phyloP scores from a whole-genome alignment of 495 filamentous ascomycete species.

The Aspergillus baeticus region DNA sequence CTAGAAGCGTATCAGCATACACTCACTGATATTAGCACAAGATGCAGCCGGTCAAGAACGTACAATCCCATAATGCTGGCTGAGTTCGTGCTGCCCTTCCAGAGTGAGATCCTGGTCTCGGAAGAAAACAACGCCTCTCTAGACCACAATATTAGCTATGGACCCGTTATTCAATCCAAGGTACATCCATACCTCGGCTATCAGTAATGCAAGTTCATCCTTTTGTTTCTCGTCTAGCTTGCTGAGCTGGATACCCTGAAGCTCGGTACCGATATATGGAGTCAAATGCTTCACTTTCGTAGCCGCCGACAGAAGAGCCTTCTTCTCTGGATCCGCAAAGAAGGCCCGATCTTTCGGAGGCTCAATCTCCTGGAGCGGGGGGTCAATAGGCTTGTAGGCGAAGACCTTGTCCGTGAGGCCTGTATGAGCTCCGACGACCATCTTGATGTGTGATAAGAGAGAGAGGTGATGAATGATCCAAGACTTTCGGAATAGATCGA shows the following conservation, averaged over 20 bases:
- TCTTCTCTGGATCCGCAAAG: slow-evolving; percentile 3
- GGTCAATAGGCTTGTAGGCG: not conserved
- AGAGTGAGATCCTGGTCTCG: slow-evolving; percentile 39
- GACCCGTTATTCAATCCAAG: not conserved
- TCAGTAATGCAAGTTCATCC: slow-evolving; percentile 43
- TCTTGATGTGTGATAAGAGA: not conserved
- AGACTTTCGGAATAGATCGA: too few relatives aligned
- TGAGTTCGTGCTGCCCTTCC: slow-evolving; percentile 26
- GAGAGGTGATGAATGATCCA: not conserved
- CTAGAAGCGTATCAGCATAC: not conserved
- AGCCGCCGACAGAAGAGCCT: slow-evolving; percentile 10
- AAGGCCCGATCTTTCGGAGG: slow-evolving; percentile 13
- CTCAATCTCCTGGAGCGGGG: not conserved
- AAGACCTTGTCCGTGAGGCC: slow-evolving; percentile 8
- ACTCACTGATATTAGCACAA: not conserved
- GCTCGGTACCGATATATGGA: slow-evolving; percentile 42
- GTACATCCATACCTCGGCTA: slow-evolving; percentile 30
- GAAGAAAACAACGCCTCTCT: slow-evolving; percentile 43
- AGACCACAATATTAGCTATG: not conserved
- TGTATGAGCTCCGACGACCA: slow-evolving; percentile 15
- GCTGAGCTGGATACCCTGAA: slow-evolving; percentile 42
- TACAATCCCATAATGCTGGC: slow-evolving; percentile 21
- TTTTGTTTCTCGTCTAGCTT: slow-evolving; percentile 34
- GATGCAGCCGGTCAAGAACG: not conserved
- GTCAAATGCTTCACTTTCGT: slow-evolving; percentile 26